Evolutionary conservation across 345 rosid species (phyloP).

Genomic region (Acer negundo): DNA sequence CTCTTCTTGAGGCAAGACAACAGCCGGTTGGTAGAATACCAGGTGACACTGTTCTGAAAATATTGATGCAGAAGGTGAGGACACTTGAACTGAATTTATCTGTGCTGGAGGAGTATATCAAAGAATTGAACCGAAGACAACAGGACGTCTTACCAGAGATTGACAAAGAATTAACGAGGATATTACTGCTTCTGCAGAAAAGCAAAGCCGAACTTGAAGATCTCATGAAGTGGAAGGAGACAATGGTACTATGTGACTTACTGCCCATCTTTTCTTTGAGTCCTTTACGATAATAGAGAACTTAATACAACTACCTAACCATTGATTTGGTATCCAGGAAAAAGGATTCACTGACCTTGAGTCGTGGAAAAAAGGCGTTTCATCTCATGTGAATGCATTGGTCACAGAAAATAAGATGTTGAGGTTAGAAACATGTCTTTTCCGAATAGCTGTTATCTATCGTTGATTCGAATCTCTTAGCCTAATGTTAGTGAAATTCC

Average conservation of each 20-base stretch:
- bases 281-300: neutral
- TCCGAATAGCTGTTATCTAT: neutral
- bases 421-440: slow-evolving; percentile 53
- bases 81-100: slow-evolving; percentile 75
- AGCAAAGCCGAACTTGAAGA: slow-evolving; percentile 57
- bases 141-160: slow-evolving; percentile 57
- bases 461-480: neutral
- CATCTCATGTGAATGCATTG: slow-evolving; percentile 59
- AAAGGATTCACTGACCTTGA: slow-evolving; percentile 48
- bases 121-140: slow-evolving; percentile 58
- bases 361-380: slow-evolving; percentile 64
- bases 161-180: slow-evolving; percentile 55
- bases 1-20: slow-evolving; percentile 63
- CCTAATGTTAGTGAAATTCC: neutral
- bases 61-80: slow-evolving; percentile 90
- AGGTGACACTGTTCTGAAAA: slow-evolving; percentile 68
- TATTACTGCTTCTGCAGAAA: slow-evolving; percentile 52
- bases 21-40: slow-evolving; percentile 61
- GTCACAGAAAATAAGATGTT: slow-evolving; percentile 59
- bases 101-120: slow-evolving; percentile 70
- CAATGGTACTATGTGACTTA: slow-evolving; percentile 43
- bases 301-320: neutral
- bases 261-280: neutral
- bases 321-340: slow-evolving; percentile 43
- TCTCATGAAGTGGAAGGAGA: slow-evolving; percentile 62